Base-by-base conservation (phyloP, 306 rosid genomes). In the Dalbergia cochinchinensis region DNA sequence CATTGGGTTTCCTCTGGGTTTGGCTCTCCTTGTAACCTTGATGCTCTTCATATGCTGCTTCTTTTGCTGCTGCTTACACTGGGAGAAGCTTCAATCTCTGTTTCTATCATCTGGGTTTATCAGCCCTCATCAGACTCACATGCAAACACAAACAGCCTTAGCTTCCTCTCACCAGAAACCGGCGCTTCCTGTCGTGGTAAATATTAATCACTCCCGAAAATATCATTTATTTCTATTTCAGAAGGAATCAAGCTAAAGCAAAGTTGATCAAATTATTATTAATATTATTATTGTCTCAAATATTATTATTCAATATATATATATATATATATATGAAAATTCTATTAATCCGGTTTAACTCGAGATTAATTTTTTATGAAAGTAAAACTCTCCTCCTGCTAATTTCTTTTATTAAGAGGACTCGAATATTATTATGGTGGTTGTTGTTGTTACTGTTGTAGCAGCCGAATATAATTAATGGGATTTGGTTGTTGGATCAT, bases 41-140 rank as follows among this genome's bases (percentile, higher is more conserved):
- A 26, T 92, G 4, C 31, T 89, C 26, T 58, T 78, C 74, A 35
- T 86, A 3, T 75, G 71, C 45, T 53, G 50, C 86, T 83, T 92
- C 89, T 89, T 90, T 62, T 86, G 84, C 20, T 89, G 94, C 57
- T 92, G 87, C 77, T 64, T 90, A 50, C 81, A 90, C 33, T 92
- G 95, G 94, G 88, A 89, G 3, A 84, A 70, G 42, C 66, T 92
- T 18, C 89, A 78, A 22, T 63, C 82, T 51, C n/a, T 89, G 33
- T 50, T 89, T 65, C 65, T 16, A 18, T 78, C 80, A 45, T 71
- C 45, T 65, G 48, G 54, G 1, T 9, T 55, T 42, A 44, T n/a
- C 31, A 19, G 42, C 79, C 31, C 68, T 45, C 63, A 11, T 2
- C 60, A 6, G 33, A 8, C 41, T 8, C 77, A 65, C 10, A 71